Evolutionary conservation across 2,329 filamentous ascomycete genomes (phyloP), one percentile per base, ranked within the genome.

Genomic region (Pyricularia sp.): DNA sequence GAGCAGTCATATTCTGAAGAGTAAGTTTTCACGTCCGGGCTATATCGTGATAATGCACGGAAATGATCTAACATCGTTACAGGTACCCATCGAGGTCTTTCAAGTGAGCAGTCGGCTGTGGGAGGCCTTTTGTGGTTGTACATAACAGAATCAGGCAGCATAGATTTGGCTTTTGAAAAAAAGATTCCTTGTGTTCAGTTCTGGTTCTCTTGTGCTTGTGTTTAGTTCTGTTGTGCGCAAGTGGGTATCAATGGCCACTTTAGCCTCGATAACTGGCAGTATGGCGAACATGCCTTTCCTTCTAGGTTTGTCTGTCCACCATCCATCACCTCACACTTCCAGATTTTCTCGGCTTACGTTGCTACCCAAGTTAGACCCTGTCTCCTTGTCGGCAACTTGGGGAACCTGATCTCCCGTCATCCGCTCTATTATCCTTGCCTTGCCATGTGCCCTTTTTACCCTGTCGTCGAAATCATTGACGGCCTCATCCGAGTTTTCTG

Each of bases 391-490:
- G 20, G 63, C 63, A n/a, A 64, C 23, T 66, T 65, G 65, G 25
- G 42, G 26, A 2, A 20, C 11, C 17, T 72, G 69, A 74, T 83
- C 83, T 0, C 82, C 82, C 1, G 85, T 75, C 72, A 92, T 88
- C 70, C 89, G 89, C 78, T 95, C 91, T 64, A 98, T 88, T 65
- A 99, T 86, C 79, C 94, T 97, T 1, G 87, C 86, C 77, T 97
- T 97, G 3, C 91, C 91, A 73, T 88, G 86, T 4, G 93, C 94
- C 72, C 92, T 87, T 79, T 94, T 95, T 58, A 97, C 76, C 14
- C 94, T 85, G 77, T 97, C 92, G 75, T 99, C 95, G 75, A 97
- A 94, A 74, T 97, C 94, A 67, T 91, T 90, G 26, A 99, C 93
- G 0, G 90, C 90, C 65, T 97, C 92, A 76, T 98, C 94, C 4